Percentiles rank a stretch among this genome's conserved stretches.
Conservation (phyloP, 139 green algal species). For the Microglena sp. region DNA sequence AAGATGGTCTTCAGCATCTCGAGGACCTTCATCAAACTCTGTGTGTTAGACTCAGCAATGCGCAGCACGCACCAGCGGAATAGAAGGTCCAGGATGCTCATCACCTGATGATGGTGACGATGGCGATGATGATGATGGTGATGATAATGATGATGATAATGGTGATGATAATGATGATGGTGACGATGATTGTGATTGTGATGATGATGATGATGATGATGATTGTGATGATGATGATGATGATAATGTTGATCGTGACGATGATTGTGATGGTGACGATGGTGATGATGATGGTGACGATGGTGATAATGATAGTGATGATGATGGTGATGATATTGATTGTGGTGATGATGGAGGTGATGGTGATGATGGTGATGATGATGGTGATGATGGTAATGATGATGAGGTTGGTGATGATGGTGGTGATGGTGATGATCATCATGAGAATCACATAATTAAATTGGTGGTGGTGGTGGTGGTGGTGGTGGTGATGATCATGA, state of each 20-base stretch:
- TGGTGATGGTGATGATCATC: too few relatives aligned
- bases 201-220: too few relatives aligned
- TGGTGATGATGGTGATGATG: too few relatives aligned
- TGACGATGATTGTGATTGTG: too few relatives aligned
- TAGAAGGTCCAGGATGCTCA: slow-evolving; percentile 41
- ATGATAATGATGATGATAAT: too few relatives aligned
- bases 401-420: too few relatives aligned
- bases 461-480: background rate
- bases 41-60: slow-evolving; percentile 75
- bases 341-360: background rate
- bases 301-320: too few relatives aligned
- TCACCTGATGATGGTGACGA: slow-evolving; percentile 22
- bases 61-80: slow-evolving; percentile 61
- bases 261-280: too few relatives aligned
- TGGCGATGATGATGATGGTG: background rate
- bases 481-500: slow-evolving; percentile 4
- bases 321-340: background rate
- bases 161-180: too few relatives aligned
- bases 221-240: background rate
- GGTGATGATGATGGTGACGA: too few relatives aligned
- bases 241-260: background rate
- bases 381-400: too few relatives aligned
- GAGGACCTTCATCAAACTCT: slow-evolving; percentile 56
- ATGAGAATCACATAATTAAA: background rate
- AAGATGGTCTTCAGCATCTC: slow-evolving; percentile 58